Base-by-base conservation (phyloP, 257 asterid genomes). In the Penstemon newberryi region DNA sequence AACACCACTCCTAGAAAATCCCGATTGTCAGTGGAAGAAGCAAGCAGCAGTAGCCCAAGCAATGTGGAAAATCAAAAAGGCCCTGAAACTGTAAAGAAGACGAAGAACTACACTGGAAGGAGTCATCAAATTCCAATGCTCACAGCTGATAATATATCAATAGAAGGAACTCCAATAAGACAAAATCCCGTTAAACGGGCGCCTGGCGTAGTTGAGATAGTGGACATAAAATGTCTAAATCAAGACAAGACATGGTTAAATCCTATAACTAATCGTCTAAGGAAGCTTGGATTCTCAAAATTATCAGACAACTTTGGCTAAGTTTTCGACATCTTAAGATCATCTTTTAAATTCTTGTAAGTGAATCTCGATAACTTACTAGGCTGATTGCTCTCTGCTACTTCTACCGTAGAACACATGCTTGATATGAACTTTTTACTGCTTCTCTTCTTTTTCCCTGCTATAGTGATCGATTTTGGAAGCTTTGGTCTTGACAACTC, bases 211-310 rank as follows among this genome's bases (percentile, higher is more conserved):
- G 95, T 87, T 63, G 98, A 87, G 69, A 72, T 87, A 15, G 95
- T 87, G 66, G 95, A 91, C 84, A 71, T 85, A 77, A 91, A 78
- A 81, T 89, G 97, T 63, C 87, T 96, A 15, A 78, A 64, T 63
- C 76, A 80, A 0, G 90, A 86, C 66, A 83, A 74, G 73, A 70
- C 77, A 52, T 82, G 85, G 89, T 85, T 75, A 45, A 83, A 72
- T 63, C 95, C 94, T 3, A 76, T 86, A 58, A 77, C 85, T 37
- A 85, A 79, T 61, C 86, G 88, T 63, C 80, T 90, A 43, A 88
- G 83, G 83, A 88, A 86, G 65, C 84, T 86, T 7, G 80, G 88
- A 18, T 88, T 90, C 69, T 88, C 96, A 5, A 90, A 86, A 57
- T 79, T 86, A 45, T 85, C 94, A 3, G 87, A 84, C 10, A 80